These are phyloP conservation scores for Austroboletus niveus DNA, from an alignment of 1,284 basidiomycete species.

Conservation along the genomic window DNA sequence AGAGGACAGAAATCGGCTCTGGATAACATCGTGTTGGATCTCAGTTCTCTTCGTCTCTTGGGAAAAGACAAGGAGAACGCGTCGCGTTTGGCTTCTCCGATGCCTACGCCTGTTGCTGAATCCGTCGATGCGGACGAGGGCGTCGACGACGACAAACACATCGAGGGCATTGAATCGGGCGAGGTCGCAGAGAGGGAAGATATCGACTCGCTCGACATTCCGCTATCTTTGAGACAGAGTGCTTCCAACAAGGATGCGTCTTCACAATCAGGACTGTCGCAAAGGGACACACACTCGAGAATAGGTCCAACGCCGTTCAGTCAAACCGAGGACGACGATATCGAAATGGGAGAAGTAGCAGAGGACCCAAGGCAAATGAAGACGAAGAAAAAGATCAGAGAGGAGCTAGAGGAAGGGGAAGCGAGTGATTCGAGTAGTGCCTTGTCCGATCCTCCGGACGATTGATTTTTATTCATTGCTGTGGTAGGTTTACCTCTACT, in stretches of 20 bases:
- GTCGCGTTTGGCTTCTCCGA: conserved; percentile 42
- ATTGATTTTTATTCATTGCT: conserved; percentile 26
- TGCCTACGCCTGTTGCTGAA: conserved; percentile 51
- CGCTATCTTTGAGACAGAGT: conserved; percentile 35
- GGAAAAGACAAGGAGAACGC: conserved; percentile 59
- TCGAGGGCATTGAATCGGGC: conserved; percentile 34
- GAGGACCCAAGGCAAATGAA: conserved; percentile 56
- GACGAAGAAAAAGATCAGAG: conserved; percentile 51
- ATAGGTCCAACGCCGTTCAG: conserved; percentile 23
- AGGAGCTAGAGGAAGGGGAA: conserved; percentile 82
- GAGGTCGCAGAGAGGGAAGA: conserved; percentile 39
- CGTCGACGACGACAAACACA: conserved; percentile 42
- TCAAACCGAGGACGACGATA: conserved; percentile 51
- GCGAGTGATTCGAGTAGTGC: conserved; percentile 75
- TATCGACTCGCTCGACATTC: conserved; percentile 35
- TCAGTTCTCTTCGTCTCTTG: conserved; percentile 58
- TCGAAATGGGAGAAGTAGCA: conserved; percentile 84
- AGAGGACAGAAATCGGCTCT: conserved; percentile 65
- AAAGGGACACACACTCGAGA: conserved; percentile 20
- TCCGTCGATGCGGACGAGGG: conserved; percentile 27
- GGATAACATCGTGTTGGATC: conserved; percentile 60
- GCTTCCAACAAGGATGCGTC: conserved; percentile 35
- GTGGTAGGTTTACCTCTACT: conserved; percentile 47
- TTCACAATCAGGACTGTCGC: conserved; percentile 33
- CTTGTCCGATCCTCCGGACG: conserved; percentile 64